Conservation (phyloP, 2,329 filamentous ascomycete species). For the Colletotrichum tamarilloi region DNA sequence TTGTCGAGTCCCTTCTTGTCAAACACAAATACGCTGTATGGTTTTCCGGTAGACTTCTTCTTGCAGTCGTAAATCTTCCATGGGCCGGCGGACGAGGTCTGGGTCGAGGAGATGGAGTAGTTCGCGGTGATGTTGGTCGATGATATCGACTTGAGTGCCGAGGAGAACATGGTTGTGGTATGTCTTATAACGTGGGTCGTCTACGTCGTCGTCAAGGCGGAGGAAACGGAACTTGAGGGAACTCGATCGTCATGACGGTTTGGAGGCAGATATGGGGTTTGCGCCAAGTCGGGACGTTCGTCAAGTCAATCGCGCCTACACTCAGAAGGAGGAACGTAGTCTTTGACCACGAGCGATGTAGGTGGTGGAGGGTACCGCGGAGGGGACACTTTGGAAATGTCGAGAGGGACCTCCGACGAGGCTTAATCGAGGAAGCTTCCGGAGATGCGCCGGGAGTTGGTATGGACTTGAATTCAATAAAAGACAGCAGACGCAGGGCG, state of each 20-base stretch:
- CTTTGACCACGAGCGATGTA: slow-evolving; percentile 23
- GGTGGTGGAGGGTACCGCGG: not conserved
- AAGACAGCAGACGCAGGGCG: not conserved
- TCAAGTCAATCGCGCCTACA: slow-evolving; percentile 12
- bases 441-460: not conserved
- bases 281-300: slow-evolving; percentile 25
- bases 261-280: slow-evolving; percentile 17
- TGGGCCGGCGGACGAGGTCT: slow-evolving; percentile 85
- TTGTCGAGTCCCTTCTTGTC: slow-evolving; percentile 87
- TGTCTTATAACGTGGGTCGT: slow-evolving; percentile 25
- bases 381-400: not conserved
- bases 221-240: slow-evolving; percentile 23
- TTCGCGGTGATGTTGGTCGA: slow-evolving; percentile 91
- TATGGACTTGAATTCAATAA: not conserved
- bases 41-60: slow-evolving; percentile 92
- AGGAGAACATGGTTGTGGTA: slow-evolving; percentile 81
- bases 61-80: slow-evolving; percentile 99
- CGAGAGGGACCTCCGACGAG: not conserved
- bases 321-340: not conserved
- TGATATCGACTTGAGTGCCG: slow-evolving; percentile 91
- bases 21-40: slow-evolving; percentile 93
- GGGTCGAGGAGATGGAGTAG: slow-evolving; percentile 82
- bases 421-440: not conserved
- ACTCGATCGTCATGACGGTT: slow-evolving; percentile 38
- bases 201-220: slow-evolving; percentile 34